Base-by-base conservation (phyloP, 768 basidiomycete genomes). In the Trametopsis cervina region DNA sequence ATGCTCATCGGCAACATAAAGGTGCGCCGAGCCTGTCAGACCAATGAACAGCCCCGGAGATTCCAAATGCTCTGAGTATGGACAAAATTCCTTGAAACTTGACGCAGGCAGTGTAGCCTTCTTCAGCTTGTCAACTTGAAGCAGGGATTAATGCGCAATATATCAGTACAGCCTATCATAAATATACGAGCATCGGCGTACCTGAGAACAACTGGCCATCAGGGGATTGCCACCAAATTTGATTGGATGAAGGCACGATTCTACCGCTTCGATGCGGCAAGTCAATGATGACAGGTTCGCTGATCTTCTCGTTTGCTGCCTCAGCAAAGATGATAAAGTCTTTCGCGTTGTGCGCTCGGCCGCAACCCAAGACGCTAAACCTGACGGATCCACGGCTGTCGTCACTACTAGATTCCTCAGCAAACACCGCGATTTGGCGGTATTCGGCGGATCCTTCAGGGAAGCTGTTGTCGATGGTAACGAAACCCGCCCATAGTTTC, bases 11-110 rank as follows among this genome's bases (percentile, higher is more conserved):
- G 75, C 66, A 20, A 76, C 69, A 57, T 79, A 78, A 0, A 95
- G 66, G 59, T 85, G 89, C 0, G 85, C 83, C 1, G 75, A 72
- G 17, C 71, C 65, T 1, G 83, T 72, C 1, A 88, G 75, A 0
- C 88, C 91, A 47, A 92, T 60, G 54, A 81, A 76, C 0, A 83
- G 47, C 12, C 51, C 54, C 26, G 57, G 42, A 4, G 65, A 48
- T 2, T 61, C 18, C 4, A 69, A 50, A 35, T 67, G 64, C 33
- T 71, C 65, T 0, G 71, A 63, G 41, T 70, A 69, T 24, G 76
- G 61, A 57, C 84, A 90, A 58, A 81, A 78, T 52, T 81, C 80
- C 0, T 77, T 74, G 53, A 90, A 78, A 1, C 63, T 54, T 12
- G 72, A 57, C 17, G 65, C 52, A 58, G 49, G 55, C 27, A 50